Base-by-base conservation (phyloP, 1,284 basidiomycete species). In the Fistulinella cinereoalba region DNA sequence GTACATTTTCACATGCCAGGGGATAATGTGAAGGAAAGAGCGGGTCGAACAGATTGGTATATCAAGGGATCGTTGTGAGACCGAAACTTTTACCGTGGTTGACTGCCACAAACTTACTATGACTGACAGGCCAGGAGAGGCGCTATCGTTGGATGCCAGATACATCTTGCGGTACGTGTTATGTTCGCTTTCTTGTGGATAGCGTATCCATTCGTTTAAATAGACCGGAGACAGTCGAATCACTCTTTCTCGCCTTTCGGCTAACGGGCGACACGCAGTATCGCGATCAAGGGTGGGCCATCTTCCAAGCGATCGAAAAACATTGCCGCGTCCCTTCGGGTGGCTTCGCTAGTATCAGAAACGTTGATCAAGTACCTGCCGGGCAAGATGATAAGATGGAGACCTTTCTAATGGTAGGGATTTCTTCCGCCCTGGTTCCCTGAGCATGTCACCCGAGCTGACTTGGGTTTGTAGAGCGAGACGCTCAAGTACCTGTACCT, bases 401-500 rank as follows among this genome's bases (percentile, higher is more conserved):
- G 71, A 96, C 95, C 15, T 97, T 96, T 73, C 81, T 92, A 69
- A 74, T 95, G 75, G 88, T 88, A 47, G 48, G 81, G 82, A 69
- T 23, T 22, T 19, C 39, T 24, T 18, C 12, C 22, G 33, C 19
- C 39, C 42, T 27, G 18, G 29, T 33, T 27, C 37, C 38, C 37
- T 32, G 2, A n/a, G 23, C 11, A n/a, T 10, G 33, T 15, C 15
- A 52, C 44, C 37, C 19, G 28, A 44, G 13, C 39, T 21, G 52
- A 44, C 36, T 52, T 22, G 16, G 27, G 31, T 31, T 48, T 34
- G 45, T 64, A 87, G 83, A 87, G 86, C 58, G 94, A 97, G 70
- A 97, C 94, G 6, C 70, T 98, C 47, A 98, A 99, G 68, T 99
- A 99, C 68, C 72, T 99, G 33, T 97, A 89, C 63, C 69, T 98